Evolutionary conservation across 1,284 basidiomycete species (phyloP).

Genomic region (Sporisorium sorghi): DNA sequence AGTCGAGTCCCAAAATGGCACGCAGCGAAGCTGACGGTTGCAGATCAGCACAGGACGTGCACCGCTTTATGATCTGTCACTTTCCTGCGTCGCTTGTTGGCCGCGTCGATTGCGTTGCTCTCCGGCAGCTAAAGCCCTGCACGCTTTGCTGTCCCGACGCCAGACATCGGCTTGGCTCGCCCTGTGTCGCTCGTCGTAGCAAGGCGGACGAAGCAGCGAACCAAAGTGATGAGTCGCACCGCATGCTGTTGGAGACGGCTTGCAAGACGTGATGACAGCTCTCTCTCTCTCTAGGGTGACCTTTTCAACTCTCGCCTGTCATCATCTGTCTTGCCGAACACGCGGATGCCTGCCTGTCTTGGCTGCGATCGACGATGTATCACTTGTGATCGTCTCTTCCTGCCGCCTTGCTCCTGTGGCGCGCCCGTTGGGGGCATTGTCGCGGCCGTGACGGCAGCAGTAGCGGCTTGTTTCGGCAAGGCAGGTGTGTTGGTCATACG

Average conservation of each 20-base stretch:
- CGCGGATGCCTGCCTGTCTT: not conserved
- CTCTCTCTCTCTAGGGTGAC: too few species aligned
- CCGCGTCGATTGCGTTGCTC: not conserved
- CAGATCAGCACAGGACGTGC: constrained; percentile 4
- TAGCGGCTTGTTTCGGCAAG: not conserved
- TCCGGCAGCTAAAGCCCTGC: not conserved
- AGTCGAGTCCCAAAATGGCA: not conserved
- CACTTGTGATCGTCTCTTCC: too few species aligned
- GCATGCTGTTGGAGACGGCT: not conserved
- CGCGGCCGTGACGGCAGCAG: not conserved
- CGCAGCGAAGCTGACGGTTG: not conserved
- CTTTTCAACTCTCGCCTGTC: not conserved
- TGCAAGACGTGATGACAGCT: too few species aligned
- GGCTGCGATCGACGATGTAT: constrained; percentile 4
- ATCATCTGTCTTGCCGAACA: not conserved
- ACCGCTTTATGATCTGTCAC: constrained; percentile 11
- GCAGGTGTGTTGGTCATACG: not conserved
- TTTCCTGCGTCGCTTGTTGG: not conserved
- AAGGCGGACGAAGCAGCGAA: not conserved
- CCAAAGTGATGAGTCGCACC: constrained; percentile 1
- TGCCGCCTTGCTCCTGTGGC: not conserved
- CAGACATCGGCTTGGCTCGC: too few species aligned
- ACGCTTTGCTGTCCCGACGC: too few species aligned
- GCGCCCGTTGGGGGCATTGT: not conserved
- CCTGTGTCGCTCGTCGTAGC: too few species aligned